Percentiles rank a stretch among this genome's conserved stretches.
Evolutionary conservation across 108 stramenopile species (phyloP).

Genomic region (Pseudonitzschia pungens): DNA sequence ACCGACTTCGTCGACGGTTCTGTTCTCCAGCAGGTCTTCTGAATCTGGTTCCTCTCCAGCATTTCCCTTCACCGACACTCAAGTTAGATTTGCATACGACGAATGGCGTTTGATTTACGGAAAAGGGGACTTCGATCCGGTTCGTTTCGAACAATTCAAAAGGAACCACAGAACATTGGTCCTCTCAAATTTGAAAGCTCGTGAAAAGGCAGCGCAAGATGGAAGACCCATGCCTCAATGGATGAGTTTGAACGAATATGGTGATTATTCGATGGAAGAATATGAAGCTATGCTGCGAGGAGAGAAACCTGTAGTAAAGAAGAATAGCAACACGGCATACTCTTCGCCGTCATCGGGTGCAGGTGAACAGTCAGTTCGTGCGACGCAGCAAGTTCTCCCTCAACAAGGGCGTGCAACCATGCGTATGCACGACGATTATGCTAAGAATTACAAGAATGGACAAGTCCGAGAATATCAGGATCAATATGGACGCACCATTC

Average conservation of each 20-base stretch:
- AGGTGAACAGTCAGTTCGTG: neutral
- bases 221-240: constrained; percentile 43
- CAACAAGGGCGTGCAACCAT: neutral
- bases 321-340: neutral
- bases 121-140: constrained; percentile 54
- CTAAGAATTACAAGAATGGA: neutral
- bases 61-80: constrained; percentile 62
- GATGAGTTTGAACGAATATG: constrained; percentile 78
- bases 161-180: constrained; percentile 73
- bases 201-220: constrained; percentile 52
- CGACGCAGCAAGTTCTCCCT: neutral
- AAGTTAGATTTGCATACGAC: constrained; percentile 76
- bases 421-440: neutral
- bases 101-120: constrained; percentile 67
- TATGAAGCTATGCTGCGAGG: constrained; percentile 38
- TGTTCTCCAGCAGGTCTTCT: neutral
- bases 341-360: neutral
- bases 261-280: constrained; percentile 79
- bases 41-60: neutral
- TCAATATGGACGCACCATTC: constrained; percentile 12
- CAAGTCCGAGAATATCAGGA: constrained; percentile 1
- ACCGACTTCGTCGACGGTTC: neutral
- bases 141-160: constrained; percentile 59
- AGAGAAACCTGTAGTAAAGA: neutral
- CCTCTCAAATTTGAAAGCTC: constrained; percentile 71